phyloP scores from a whole-genome alignment of 257 asterid species.

The Ocimum tenuiflorum region DNA sequence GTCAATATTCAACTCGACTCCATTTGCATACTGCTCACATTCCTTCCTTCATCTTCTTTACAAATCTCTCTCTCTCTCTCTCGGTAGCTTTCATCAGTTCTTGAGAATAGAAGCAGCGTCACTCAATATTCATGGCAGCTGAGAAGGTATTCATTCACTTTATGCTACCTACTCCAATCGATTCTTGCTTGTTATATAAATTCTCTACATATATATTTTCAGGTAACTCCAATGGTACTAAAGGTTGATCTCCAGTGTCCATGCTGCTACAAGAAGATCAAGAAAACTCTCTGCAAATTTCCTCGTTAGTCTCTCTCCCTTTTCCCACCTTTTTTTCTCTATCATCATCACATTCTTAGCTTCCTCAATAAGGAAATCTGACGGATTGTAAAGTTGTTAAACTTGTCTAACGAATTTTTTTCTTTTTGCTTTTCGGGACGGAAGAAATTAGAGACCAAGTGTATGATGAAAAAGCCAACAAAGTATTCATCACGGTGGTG shows the following conservation, averaged over 20 bases:
- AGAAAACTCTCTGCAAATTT: slow-evolving; percentile 62
- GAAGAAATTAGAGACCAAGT: slow-evolving; percentile 71
- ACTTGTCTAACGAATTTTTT: too few species aligned
- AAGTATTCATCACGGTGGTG: slow-evolving; percentile 53
- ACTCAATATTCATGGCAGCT: slow-evolving; percentile 26
- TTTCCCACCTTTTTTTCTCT: neutral
- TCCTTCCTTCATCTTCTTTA: neutral
- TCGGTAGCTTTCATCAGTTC: neutral
- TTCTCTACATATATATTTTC: neutral
- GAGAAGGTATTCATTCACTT: slow-evolving; percentile 28
- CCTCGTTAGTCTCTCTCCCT: slow-evolving; percentile 49
- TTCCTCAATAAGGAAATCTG: too few species aligned
- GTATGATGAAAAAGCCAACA: slow-evolving; percentile 54
- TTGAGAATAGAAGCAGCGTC: neutral
- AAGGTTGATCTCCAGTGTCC: slow-evolving; percentile 80
- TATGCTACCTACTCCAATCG: too few species aligned
- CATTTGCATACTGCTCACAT: neutral
- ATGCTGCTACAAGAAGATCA: slow-evolving; percentile 78
- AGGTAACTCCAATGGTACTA: slow-evolving; percentile 64
- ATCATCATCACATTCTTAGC: neutral
- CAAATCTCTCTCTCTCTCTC: slow-evolving; percentile 6
- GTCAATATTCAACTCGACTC: slow-evolving; percentile 12
- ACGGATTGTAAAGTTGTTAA: too few species aligned
- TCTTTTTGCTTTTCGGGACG: neutral
- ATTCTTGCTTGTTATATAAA: too few species aligned